Evolutionary conservation across 441 rosid species (phyloP), one percentile per base, ranked within the genome.

Genomic region (Iberis amara): DNA sequence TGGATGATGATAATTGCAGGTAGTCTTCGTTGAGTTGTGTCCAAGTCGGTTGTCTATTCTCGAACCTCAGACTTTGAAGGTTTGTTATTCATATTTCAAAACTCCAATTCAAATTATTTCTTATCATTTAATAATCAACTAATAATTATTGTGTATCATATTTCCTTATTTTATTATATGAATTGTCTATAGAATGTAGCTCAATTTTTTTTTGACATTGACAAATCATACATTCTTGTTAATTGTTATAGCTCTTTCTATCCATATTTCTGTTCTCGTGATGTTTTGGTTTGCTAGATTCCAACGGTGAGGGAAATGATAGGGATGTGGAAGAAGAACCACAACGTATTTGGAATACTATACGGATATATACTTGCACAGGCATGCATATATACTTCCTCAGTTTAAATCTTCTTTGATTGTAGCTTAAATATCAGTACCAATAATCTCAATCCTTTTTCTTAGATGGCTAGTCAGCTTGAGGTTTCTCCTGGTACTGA

Each of bases 311-410:
- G 79, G 33, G 99, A 92, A 61, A 92, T 92, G 99, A 57, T 89
- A 31, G 88, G 82, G 33, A 84, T 82, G 83, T 84, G 80, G 86
- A 92, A 86, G 79, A 82, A 89, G 69, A 86, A 84, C 26, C 86
- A 86, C 47, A 92, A 89, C 59, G 54, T 70, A 51, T 92, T 92
- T 39, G 97, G 94, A 60, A 86, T 92, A 68, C 80, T 92, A 36
- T 89, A 89, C 47, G 78, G 89, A 73, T 92, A 91, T 94, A 82
- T 88, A 69, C 96, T 92, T 73, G 96, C 98, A 37, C 86, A 89
- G 96, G 97, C 61, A 78, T 23, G 73, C n/a, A n/a, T n/a, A n/a
- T n/a, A n/a, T n/a, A n/a, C 49, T 47, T 46, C 26, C 30, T 62
- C 39, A 8, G 32, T 8, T 42, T 66, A 60, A 57, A 54, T 33